phyloP scores from a whole-genome alignment of 169 alveolate species.

The Eimeria necatrix region DNA sequence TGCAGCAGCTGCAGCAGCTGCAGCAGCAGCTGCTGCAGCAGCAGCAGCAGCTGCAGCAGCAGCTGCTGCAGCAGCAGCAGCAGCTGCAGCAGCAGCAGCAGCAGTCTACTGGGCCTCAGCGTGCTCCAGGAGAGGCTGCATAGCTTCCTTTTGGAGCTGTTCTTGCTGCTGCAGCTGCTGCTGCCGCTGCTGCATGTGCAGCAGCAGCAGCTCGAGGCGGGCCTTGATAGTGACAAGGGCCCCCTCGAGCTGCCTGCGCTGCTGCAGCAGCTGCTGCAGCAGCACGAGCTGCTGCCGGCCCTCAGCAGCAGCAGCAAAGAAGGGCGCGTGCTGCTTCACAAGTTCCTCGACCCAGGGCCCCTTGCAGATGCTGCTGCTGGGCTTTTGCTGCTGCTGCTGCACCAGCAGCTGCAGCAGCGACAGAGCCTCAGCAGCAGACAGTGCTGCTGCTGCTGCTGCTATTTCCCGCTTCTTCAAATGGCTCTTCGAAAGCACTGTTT shows the following conservation, averaged over 20 bases:
- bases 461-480: constrained; percentile 38
- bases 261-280: constrained; percentile 27
- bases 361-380: constrained; percentile 13
- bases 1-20: not conserved
- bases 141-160: constrained; percentile 21
- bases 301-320: not conserved
- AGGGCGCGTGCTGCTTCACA: constrained; percentile 70
- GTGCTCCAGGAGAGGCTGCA: constrained; percentile 69
- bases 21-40: constrained; percentile 2
- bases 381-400: constrained; percentile 70
- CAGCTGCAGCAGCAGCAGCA: not conserved
- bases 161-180: not conserved
- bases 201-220: constrained; percentile 68
- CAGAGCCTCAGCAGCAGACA: constrained; percentile 52
- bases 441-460: constrained; percentile 60
- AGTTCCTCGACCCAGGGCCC: constrained; percentile 72
- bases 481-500: not conserved
- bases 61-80: not conserved
- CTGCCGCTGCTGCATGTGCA: constrained; percentile 62
- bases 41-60: not conserved
- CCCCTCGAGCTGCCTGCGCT: constrained; percentile 30
- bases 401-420: constrained; percentile 68
- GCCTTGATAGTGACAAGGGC: constrained; percentile 67
- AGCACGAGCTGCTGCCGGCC: constrained; percentile 68
- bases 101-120: not conserved